phyloP scores from a whole-genome alignment of 2,329 filamentous ascomycete genomes.

The Stagonosporopsis cucurbitacearum region DNA sequence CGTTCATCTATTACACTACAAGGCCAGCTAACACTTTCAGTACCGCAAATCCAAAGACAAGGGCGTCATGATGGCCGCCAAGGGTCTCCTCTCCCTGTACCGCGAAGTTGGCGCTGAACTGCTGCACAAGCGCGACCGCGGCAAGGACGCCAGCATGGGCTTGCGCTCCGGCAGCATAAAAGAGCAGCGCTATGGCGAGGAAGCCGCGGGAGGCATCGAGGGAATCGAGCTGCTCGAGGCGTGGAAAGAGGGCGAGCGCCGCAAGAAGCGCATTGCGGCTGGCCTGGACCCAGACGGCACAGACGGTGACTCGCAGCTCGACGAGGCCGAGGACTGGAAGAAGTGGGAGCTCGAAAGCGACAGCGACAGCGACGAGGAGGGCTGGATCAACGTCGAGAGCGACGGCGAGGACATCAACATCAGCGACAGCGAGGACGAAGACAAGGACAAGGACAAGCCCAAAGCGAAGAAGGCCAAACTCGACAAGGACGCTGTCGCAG shows the following conservation, averaged over 20 bases:
- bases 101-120: constrained; percentile 89
- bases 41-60: constrained; percentile 99
- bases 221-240: constrained; percentile 88
- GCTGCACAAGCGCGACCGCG: constrained; percentile 86
- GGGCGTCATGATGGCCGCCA: constrained; percentile 98
- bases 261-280: constrained; percentile 72
- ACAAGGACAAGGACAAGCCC: constrained; percentile 48
- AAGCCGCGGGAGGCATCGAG: constrained; percentile 83
- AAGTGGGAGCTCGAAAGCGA: constrained; percentile 68
- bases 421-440: constrained; percentile 74
- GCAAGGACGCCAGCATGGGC: constrained; percentile 87
- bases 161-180: constrained; percentile 77
- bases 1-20: not conserved
- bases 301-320: constrained; percentile 66
- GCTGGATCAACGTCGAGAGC: constrained; percentile 90
- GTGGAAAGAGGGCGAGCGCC: constrained; percentile 91
- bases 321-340: constrained; percentile 62
- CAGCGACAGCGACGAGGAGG: constrained; percentile 70
- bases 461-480: constrained; percentile 67
- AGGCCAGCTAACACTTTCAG: constrained; percentile 19
- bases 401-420: constrained; percentile 79
- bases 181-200: constrained; percentile 82
- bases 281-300: constrained; percentile 68
- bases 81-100: constrained; percentile 88
- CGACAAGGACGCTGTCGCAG: constrained; percentile 46